phyloP scores from a whole-genome alignment of 495 filamentous ascomycete species.

The Stereocaulon alpinum region DNA sequence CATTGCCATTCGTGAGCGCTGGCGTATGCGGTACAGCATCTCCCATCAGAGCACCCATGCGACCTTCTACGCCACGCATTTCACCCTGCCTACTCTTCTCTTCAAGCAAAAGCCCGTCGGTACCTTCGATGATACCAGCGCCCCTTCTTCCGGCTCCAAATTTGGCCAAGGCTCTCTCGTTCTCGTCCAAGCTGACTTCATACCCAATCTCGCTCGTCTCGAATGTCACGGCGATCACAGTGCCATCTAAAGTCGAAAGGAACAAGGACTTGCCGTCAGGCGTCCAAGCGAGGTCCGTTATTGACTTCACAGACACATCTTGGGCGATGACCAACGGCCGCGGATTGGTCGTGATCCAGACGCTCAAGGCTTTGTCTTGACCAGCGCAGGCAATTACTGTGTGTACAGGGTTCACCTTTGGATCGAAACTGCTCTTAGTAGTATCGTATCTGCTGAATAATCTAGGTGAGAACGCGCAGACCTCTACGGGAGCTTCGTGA shows the following conservation, averaged over 20 bases:
- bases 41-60: constrained; percentile 97
- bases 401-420: constrained; percentile 33
- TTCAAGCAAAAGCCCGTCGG: constrained; percentile 76
- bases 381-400: constrained; percentile 95
- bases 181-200: constrained; percentile 68
- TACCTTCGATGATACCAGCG: constrained; percentile 80
- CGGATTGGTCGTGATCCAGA: constrained; percentile 95
- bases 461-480: constrained; percentile 91
- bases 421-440: constrained; percentile 35
- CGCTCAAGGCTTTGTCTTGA: constrained; percentile 86
- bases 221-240: constrained; percentile 65
- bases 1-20: constrained; percentile 34
- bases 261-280: constrained; percentile 84
- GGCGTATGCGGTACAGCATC: constrained; percentile 38
- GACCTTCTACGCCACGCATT: constrained; percentile 73
- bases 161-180: constrained; percentile 83
- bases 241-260: constrained; percentile 76
- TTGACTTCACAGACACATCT: constrained; percentile 78
- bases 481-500: constrained; percentile 92
- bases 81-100: constrained; percentile 88
- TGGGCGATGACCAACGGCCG: constrained; percentile 79
- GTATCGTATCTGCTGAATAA: constrained; percentile 67
- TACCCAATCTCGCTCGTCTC: constrained; percentile 64
- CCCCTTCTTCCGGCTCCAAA: constrained; percentile 79
- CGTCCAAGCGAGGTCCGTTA: constrained; percentile 90